Evolutionary conservation across 2,329 filamentous ascomycete genomes (phyloP), one percentile per base, ranked within the genome.

Genomic region (Aspergillus carbonarius): DNA sequence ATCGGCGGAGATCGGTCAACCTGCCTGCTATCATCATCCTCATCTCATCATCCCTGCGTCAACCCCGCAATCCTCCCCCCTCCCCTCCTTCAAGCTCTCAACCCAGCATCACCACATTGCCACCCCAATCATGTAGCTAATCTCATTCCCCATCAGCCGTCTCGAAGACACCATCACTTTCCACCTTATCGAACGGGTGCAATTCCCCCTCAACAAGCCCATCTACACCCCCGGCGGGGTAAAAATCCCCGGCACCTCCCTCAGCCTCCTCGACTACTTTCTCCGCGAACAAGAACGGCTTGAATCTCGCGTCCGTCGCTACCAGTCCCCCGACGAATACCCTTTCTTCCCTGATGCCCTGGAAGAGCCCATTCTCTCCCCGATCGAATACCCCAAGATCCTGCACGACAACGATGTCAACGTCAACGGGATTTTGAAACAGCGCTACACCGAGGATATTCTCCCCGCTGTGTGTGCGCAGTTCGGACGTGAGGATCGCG

Each of bases 151-250:
- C 10, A 37, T 18, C 70, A 99, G 95, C 71, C 95, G 95, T 18
- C 84, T 98, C 17, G 95, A 99, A 80, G 95, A 99, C 73, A 98
- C 93, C 61, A 98, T 99, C 72, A 96, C 91, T 66, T 97, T 96
- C 78, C 90, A 96, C 77, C 83, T 99, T 39, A 98, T 98, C 71
- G 95, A 99, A 79, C 89, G 95, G 40, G 93, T 93, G n/a, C 95
- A 99, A 76, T 99, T 98, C 76, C 92, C 93, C 4, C 84, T 96
- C 64, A 98, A 97, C 79, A 82, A 85, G 72, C 91, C 88, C 69
- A 93, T 98, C 76, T 99, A 99, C 79, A 76, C 80, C 12, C 85
- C 58, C 7, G 90, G 89, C 60, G 91, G 90, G n/a, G 83, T 98
- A 47, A 80, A 85, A 32, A 89, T 98, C 63, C 92, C 92, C 17